Evolutionary conservation across 176 grass and related monocot species (phyloP), one percentile per base, ranked within the genome.

Genomic region (Neostapfia colusana): DNA sequence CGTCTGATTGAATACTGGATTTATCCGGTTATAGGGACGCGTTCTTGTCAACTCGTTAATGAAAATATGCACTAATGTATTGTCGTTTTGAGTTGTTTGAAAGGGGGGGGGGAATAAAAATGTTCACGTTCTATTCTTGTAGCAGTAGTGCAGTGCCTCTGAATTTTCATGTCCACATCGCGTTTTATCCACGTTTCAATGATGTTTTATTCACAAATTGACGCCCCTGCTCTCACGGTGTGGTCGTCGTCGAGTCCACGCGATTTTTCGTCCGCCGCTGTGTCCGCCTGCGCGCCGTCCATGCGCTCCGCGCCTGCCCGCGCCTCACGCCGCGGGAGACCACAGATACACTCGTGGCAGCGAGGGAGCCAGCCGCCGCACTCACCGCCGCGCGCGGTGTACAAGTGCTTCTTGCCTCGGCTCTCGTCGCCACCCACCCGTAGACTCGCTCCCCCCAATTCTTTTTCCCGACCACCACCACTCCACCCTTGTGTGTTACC

Each of bases 311-410:
- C 7, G 51, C 15, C n/a, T 28, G 13, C 72, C 34, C 37, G 8
- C 54, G 41, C 67, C 41, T 20, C 41, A 7, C 25, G 40, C 48
- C 15, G n/a, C 11, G 4, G 20, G 0, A 10, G 56, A 17, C 75
- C 75, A 77, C 75, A 77, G n/a, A n/a, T n/a, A n/a, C 41, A 21
- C 79, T 66, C 79, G 85, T 82, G 85, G 79, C 50, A 40, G 48
- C 46, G 10, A 45, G 36, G 24, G 24, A 62, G 72, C 84, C 84
- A 67, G 10, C 76, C 13, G 44, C 26, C 23, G 7, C 28, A 13
- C 7, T 17, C 38, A 11, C 31, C 1, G 7, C 16, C 35, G 58
- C 4, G 49, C 49, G 49, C 49, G 49, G 16, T 55, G 28, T 20
- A 11, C 49, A 56, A 16, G 55, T 61, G 56, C 56, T 20, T 26